Percentiles rank a stretch among this genome's conserved stretches.
Evolutionary conservation across 345 rosid genomes (phyloP).

Genomic region (Dovyalis caffra): DNA sequence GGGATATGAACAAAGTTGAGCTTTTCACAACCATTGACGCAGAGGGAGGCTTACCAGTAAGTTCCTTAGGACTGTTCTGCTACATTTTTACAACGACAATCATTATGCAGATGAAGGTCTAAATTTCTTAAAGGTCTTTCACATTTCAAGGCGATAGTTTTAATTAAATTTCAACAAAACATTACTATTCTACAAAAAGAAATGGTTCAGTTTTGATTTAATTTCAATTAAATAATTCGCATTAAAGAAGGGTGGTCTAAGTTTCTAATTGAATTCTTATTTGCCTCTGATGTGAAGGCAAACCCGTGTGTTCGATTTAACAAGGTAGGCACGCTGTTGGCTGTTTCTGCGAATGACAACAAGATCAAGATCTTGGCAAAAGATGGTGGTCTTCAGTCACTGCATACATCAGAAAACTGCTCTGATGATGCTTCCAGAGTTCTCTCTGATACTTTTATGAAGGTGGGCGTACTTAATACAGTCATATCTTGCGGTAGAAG

Average conservation of each 20-base stretch:
- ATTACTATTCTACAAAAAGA: neutral
- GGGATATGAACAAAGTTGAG: conserved; percentile 27
- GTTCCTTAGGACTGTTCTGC: conserved; percentile 32
- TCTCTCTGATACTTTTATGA: conserved; percentile 24
- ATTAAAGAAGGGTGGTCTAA: neutral
- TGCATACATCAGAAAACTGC: neutral
- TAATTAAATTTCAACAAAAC: neutral
- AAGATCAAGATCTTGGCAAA: conserved; percentile 26
- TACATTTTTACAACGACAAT: conserved; percentile 31
- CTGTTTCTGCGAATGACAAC: conserved; percentile 26
- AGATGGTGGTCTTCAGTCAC: conserved; percentile 12
- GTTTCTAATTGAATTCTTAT: neutral
- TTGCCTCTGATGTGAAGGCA: conserved; percentile 11
- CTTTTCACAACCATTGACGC: conserved; percentile 26
- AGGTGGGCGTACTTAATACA: conserved; percentile 28
- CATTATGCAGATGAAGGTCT: conserved; percentile 24
- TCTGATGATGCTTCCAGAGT: conserved; percentile 19
- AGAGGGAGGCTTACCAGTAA: conserved; percentile 31
- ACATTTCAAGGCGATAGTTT: neutral
- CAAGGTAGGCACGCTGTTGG: conserved; percentile 28
- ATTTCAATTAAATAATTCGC: neutral
- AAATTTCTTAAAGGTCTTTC: neutral
- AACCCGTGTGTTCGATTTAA: conserved; percentile 30
- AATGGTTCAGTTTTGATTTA: neutral
- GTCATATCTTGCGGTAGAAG: conserved; percentile 1